Evolutionary conservation across 2,329 filamentous ascomycete species (phyloP), one percentile per base, ranked within the genome.

Genomic region (Lachnellula subtilissima): DNA sequence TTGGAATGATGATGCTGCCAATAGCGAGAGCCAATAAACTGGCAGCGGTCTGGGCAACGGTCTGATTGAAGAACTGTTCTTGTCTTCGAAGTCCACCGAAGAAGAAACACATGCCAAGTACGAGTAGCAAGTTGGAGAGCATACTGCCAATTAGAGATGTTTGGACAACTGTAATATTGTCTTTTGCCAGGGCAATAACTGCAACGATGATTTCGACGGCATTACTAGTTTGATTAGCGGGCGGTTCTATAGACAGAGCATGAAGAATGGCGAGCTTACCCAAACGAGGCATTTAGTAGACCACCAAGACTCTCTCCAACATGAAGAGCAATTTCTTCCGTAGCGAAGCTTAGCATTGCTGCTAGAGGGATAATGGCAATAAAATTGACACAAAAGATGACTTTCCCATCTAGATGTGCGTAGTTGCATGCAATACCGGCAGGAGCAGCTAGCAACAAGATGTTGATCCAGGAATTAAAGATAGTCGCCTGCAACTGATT

Each of bases 101-200:
- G 76, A 96, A 94, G 78, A 95, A 97, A 70, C 87, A 94, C 84
- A 92, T 95, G 54, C 91, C 92, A 77, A 96, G 77, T 51, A 96
- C 90, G 14, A 96, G 82, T 3, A 96, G 81, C 56, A 97, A 73
- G 70, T 97, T 97, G 43, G 91, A 96, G 22, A 97, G 77, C 71
- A 97, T 96, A 71, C 87, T 92, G 54, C 92, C 92, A 60, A 97
- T 89, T 28, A 97, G 78, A 0, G 92, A 97, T 0, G 92, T 96
- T 72, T 97, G 91, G 6, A 97, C 91, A 58, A 97, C 95, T 36
- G 87, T 76, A 23, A 95, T 60, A 50, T 70, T 83, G 51, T 80
- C 71, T 57, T 95, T 81, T 28, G 81, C 75, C 48, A 97, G 75
- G 1, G 92, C 92, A 64, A 96, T 88, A 64, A 97, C 84, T 23